A percentile compares a stretch with the other conserved stretches of the same genome.
Conservation (phyloP, 441 rosid species). For the Mallotus japonicus region DNA sequence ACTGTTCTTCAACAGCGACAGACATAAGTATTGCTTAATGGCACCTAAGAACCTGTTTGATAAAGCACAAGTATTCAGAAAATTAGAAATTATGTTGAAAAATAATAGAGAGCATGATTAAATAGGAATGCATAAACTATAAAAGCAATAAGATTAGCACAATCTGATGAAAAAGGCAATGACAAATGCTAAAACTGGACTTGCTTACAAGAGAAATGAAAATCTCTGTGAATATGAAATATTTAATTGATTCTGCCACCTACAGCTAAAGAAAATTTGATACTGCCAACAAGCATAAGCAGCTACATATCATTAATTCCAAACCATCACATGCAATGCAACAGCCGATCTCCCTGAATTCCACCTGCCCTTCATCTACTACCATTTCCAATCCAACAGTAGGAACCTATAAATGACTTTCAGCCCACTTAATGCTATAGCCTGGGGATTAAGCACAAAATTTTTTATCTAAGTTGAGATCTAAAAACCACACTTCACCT, state of each 20-base stretch:
- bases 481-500: not conserved
- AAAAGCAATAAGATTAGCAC: not conserved
- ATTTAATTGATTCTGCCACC: not conserved
- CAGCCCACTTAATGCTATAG: not conserved
- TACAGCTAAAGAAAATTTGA: not conserved
- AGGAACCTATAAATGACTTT: not conserved
- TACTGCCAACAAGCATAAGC: not conserved
- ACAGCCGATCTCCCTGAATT: not conserved
- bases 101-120: not conserved
- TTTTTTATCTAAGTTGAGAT: slow-evolving; percentile 4
- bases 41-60: slow-evolving; percentile 92
- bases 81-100: slow-evolving; percentile 13
- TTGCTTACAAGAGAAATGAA: not conserved
- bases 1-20: slow-evolving; percentile 92
- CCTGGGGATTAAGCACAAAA: not conserved
- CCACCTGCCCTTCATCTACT: not conserved
- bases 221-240: not conserved
- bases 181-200: not conserved
- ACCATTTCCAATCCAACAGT: not conserved
- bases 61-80: slow-evolving; percentile 18
- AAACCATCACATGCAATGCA: slow-evolving; percentile 6
- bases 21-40: slow-evolving; percentile 90
- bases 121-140: slow-evolving; percentile 1
- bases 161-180: not conserved
- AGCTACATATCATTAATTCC: not conserved